These are phyloP conservation scores for Blepharisma stoltei DNA, from an alignment of 73 alveolate species.

Conservation along the genomic window DNA sequence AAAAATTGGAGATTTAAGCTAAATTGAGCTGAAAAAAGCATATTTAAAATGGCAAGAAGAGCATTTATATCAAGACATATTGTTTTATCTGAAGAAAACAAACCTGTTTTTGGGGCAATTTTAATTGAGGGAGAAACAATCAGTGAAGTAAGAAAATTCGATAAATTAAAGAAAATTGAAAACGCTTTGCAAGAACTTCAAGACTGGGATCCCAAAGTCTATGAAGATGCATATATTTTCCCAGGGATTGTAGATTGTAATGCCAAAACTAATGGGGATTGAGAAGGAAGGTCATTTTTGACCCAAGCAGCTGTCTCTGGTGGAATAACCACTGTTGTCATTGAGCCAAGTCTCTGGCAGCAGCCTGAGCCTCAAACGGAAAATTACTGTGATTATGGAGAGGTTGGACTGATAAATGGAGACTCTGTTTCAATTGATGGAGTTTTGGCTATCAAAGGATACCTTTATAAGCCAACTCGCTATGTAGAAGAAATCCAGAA, in stretches of 20 bases:
- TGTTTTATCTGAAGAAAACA: not conserved
- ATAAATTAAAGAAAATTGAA: not conserved
- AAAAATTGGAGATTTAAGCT: too few relatives aligned
- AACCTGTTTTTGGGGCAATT: slow-evolving; percentile 14
- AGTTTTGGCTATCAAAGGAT: slow-evolving; percentile 1
- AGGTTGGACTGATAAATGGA: not conserved
- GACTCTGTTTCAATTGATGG: not conserved
- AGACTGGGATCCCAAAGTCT: slow-evolving; percentile 6
- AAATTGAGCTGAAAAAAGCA: too few relatives aligned
- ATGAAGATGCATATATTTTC: slow-evolving; percentile 2
- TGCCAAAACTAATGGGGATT: not conserved
- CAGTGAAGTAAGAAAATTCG: not conserved
- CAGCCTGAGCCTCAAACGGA: not conserved
- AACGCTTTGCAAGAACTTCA: not conserved
- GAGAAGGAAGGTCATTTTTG: not conserved
- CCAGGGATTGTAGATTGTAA: slow-evolving; percentile 1
- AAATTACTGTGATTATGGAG: not conserved
- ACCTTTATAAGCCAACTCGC: not conserved
- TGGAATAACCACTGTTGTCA: not conserved
- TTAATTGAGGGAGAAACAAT: not conserved
- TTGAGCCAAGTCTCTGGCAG: not conserved
- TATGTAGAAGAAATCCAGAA: not conserved
- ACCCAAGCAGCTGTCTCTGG: slow-evolving; percentile 8
- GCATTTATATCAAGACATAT: not conserved
- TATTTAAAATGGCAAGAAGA: not conserved